phyloP scores from a whole-genome alignment of 768 basidiomycete species.

The Hygrophorus pudorinus region DNA sequence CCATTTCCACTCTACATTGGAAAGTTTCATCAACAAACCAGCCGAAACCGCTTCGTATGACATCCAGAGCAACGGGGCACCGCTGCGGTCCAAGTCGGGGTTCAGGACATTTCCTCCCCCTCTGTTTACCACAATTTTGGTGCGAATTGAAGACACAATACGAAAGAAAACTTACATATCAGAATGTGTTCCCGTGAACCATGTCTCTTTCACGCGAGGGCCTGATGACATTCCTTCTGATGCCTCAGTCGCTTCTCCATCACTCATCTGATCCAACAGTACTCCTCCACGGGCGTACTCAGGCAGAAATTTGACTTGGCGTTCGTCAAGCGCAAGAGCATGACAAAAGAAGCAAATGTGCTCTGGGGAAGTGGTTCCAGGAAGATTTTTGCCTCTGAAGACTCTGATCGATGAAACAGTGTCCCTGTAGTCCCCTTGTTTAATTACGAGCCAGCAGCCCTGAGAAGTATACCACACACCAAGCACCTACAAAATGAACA shows the following conservation, averaged over 20 bases:
- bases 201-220: constrained; percentile 27
- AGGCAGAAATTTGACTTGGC: constrained; percentile 32
- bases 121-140: neutral
- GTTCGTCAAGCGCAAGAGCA: constrained; percentile 36
- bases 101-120: constrained; percentile 5
- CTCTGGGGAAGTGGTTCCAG: constrained; percentile 13
- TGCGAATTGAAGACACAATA: neutral
- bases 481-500: constrained; percentile 36
- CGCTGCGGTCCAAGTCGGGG: neutral
- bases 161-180: constrained; percentile 22
- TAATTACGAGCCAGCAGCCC: neutral
- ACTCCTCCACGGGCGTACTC: constrained; percentile 25
- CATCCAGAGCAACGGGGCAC: constrained; percentile 10
- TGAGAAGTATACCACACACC: constrained; percentile 28
- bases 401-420: constrained; percentile 35
- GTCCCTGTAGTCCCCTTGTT: constrained; percentile 21
- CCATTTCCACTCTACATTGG: constrained; percentile 6
- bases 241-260: too few relatives aligned
- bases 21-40: constrained; percentile 7
- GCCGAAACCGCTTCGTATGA: constrained; percentile 10
- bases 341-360: constrained; percentile 14
- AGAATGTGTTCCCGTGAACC: constrained; percentile 31
- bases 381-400: constrained; percentile 18
- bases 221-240: too few relatives aligned
- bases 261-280: too few relatives aligned